Evolutionary conservation across 2,329 filamentous ascomycete species (phyloP).

Genomic region (Fusarium virguliforme): DNA sequence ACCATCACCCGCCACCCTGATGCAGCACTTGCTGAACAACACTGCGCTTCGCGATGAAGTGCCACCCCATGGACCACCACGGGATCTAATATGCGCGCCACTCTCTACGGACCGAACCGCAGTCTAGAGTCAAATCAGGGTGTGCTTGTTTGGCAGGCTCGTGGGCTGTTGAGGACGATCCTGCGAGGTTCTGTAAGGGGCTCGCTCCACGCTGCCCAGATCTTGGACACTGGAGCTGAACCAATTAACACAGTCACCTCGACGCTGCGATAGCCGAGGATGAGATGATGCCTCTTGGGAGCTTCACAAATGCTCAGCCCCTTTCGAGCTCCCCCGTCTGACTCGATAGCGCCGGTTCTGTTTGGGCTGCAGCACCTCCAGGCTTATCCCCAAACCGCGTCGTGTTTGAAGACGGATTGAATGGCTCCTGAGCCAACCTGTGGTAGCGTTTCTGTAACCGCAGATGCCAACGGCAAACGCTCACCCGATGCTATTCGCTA

Average conservation of each 20-base stretch:
- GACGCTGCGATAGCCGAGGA: background rate
- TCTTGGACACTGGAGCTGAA: background rate
- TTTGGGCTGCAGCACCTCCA: background rate
- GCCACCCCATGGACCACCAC: background rate
- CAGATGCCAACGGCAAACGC: background rate
- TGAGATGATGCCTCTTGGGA: background rate
- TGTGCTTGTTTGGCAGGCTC: background rate
- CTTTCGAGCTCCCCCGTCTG: background rate
- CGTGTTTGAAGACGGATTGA: background rate
- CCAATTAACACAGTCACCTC: background rate
- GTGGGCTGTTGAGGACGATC: background rate
- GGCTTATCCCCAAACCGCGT: background rate
- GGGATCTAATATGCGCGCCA: background rate
- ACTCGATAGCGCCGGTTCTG: background rate
- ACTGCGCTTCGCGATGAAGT: background rate
- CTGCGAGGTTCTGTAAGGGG: background rate
- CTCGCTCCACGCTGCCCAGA: background rate
- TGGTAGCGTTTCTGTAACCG: background rate
- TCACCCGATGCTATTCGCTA: background rate
- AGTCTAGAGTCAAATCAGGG: background rate
- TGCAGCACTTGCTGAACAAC: background rate
- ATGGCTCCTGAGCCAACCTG: background rate
- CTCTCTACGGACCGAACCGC: background rate
- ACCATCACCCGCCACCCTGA: background rate
- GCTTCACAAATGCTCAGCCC: slow-evolving; percentile 1